Evolutionary conservation across 345 rosid genomes (phyloP).

Genomic region (Reutealis trisperma): DNA sequence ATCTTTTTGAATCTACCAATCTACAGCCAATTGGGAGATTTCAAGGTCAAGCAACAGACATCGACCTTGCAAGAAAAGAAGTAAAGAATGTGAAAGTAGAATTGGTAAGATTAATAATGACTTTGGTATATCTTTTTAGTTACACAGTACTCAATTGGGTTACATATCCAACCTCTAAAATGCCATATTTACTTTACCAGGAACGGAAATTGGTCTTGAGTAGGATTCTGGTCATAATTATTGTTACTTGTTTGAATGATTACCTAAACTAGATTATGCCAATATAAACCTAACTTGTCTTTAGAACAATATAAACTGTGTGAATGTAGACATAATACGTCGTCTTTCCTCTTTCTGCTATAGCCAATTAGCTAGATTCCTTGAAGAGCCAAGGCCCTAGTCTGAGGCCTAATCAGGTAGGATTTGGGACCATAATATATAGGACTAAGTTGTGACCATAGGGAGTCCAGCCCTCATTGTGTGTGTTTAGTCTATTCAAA

Average conservation of each 20-base stretch:
- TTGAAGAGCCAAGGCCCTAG: background rate
- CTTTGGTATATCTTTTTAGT: background rate
- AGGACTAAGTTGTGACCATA: background rate
- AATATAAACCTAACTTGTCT: background rate
- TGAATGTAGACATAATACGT: background rate
- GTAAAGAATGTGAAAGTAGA: constrained; percentile 64
- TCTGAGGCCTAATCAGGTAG: background rate
- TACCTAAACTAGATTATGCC: background rate
- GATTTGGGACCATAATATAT: background rate
- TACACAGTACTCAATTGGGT: background rate
- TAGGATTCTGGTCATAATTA: background rate
- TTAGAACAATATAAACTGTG: too few species aligned
- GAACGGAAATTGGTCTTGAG: background rate
- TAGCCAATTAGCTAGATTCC: background rate
- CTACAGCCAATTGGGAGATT: constrained; percentile 87
- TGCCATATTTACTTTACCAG: background rate
- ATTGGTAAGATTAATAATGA: constrained; percentile 54
- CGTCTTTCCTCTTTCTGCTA: background rate
- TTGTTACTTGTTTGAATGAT: background rate
- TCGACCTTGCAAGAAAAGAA: constrained; percentile 76
- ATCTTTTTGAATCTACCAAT: constrained; percentile 12
- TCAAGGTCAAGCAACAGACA: constrained; percentile 95
- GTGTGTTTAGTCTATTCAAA: background rate
- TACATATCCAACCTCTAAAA: background rate
- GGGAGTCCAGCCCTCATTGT: background rate